A percentile compares a stretch with the other conserved stretches of the same genome.
phyloP scores from a whole-genome alignment of 78 protist genomes.

The Chrysochromulina parva region DNA sequence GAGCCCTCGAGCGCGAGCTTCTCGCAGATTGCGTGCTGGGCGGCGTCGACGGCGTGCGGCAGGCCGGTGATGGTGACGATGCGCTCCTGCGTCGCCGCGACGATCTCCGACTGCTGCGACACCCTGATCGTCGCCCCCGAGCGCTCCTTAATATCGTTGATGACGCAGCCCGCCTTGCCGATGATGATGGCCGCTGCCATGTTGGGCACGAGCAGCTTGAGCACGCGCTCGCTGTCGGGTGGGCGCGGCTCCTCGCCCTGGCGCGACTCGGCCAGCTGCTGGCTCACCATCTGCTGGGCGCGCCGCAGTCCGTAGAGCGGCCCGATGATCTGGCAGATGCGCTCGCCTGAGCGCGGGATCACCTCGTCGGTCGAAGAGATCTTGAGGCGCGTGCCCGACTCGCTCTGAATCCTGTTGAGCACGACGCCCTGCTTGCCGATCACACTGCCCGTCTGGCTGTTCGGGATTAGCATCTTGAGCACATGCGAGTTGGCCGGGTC shows the following conservation, averaged over 20 bases:
- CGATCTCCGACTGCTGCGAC: background rate
- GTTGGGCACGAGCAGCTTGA: background rate
- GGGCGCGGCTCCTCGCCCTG: background rate
- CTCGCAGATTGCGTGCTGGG: background rate
- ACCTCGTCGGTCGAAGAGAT: background rate
- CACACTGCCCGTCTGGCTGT: background rate
- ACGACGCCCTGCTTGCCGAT: background rate
- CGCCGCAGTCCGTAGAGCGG: background rate
- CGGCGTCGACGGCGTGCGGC: background rate
- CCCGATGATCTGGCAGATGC: background rate
- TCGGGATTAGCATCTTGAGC: background rate
- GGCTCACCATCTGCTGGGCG: background rate
- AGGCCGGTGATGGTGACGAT: background rate
- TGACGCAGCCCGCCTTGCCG: background rate
- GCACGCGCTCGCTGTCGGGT: background rate
- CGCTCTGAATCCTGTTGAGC: background rate
- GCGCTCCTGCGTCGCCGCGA: constrained; percentile 11
- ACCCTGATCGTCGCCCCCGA: background rate
- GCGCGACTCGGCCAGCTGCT: background rate
- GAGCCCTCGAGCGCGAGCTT: background rate
- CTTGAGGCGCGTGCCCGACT: background rate
- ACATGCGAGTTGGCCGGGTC: background rate
- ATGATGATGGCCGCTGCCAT: background rate
- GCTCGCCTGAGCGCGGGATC: background rate
- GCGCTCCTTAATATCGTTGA: background rate